Percentiles rank a stretch among this genome's conserved stretches.
Evolutionary conservation across 2,329 filamentous ascomycete species (phyloP).

Genomic region (Coleophoma crateriformis): DNA sequence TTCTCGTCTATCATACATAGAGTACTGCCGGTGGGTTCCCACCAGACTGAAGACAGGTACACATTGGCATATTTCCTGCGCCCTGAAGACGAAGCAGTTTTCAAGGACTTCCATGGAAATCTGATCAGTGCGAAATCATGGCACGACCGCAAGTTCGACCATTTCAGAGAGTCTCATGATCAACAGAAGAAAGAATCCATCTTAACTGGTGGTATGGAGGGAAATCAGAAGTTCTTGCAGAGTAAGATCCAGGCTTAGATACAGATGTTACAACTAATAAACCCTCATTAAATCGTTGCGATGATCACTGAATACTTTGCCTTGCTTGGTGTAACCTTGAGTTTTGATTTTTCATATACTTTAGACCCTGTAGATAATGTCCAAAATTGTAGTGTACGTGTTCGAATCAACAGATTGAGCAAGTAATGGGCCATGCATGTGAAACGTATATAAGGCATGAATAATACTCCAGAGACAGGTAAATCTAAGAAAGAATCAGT

Average conservation of each 20-base stretch:
- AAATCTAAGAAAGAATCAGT: neutral
- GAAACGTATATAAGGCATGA: neutral
- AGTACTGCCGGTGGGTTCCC: constrained; percentile 43
- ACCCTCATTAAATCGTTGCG: neutral
- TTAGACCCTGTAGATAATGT: neutral
- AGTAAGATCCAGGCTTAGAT: neutral
- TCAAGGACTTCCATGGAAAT: constrained; percentile 46
- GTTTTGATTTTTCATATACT: neutral
- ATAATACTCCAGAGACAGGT: neutral
- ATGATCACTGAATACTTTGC: neutral
- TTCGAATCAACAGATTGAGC: neutral
- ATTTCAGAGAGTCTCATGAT: constrained; percentile 24
- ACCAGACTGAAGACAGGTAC: constrained; percentile 38
- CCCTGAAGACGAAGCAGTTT: constrained; percentile 44
- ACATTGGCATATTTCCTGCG: constrained; percentile 47
- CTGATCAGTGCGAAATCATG: constrained; percentile 45
- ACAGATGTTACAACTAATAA: neutral
- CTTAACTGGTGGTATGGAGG: constrained; percentile 1
- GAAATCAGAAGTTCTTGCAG: constrained; percentile 1
- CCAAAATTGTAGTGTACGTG: neutral
- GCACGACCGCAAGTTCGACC: constrained; percentile 48
- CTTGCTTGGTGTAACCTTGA: neutral
- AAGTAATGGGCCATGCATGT: neutral
- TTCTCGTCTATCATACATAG: constrained; percentile 30
- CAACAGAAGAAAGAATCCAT: neutral